Percentiles rank a stretch among this genome's conserved stretches.
Conservation (phyloP, 495 filamentous ascomycete genomes). For the Hyaloscypha bicolor region DNA sequence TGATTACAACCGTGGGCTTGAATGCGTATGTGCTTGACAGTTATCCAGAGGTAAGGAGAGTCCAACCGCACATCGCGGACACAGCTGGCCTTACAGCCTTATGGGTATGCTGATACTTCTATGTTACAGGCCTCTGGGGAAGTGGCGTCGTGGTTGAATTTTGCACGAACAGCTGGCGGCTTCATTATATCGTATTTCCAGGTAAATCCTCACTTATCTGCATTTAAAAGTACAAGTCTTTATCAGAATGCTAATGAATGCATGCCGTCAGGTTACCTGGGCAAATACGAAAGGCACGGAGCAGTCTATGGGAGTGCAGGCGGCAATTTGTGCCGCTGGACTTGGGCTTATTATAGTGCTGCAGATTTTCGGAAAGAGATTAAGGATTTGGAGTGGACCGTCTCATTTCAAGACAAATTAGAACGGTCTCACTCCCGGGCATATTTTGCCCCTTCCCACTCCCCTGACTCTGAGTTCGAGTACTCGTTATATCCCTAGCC, state of each 20-base stretch:
- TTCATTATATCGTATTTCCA: slow-evolving; percentile 33
- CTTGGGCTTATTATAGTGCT: neutral
- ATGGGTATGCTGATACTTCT: too few species aligned
- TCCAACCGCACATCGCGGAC: too few species aligned
- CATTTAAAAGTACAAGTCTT: too few species aligned
- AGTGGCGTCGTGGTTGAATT: slow-evolving; percentile 33
- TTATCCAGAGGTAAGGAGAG: slow-evolving; percentile 29
- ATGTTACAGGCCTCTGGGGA: slow-evolving; percentile 29
- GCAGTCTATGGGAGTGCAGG: slow-evolving; percentile 27
- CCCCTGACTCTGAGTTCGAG: too few species aligned
- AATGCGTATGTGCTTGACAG: slow-evolving; percentile 36
- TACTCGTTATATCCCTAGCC: too few species aligned
- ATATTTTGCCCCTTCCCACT: too few species aligned
- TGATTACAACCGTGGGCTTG: slow-evolving; percentile 32
- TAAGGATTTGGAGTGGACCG: slow-evolving; percentile 8
- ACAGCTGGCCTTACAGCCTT: too few species aligned
- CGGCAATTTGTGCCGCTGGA: slow-evolving; percentile 2
- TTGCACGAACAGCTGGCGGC: slow-evolving; percentile 29
- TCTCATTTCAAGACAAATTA: slow-evolving; percentile 9
- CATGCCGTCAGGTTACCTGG: slow-evolving; percentile 21
- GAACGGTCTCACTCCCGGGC: neutral
- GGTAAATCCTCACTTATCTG: neutral
- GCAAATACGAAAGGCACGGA: slow-evolving; percentile 23
- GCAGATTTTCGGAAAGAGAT: slow-evolving; percentile 11
- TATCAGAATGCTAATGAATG: too few species aligned